phyloP scores from a whole-genome alignment of 805 yeast genomes.

The Starmerella apicola region DNA sequence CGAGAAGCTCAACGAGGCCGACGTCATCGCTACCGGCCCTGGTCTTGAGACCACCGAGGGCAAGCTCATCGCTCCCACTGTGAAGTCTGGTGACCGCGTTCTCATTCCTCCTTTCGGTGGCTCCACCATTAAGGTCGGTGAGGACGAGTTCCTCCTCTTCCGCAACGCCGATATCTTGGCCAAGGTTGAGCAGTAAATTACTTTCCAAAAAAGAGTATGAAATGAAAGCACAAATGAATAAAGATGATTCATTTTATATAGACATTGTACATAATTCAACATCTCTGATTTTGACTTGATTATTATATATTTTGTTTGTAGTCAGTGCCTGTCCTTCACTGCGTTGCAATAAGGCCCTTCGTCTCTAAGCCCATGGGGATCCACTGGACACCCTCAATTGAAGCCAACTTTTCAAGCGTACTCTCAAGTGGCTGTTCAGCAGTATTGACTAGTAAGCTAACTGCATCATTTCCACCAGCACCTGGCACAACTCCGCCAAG shows the following conservation, averaged over 20 bases:
- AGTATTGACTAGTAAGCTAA: constrained; percentile 54
- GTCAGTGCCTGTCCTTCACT: too few relatives aligned
- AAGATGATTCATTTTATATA: too few relatives aligned
- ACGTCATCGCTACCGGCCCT: constrained; percentile 90
- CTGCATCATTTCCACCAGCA: constrained; percentile 96
- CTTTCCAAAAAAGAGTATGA: too few relatives aligned
- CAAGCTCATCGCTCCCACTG: constrained; percentile 56
- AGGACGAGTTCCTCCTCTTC: constrained; percentile 59
- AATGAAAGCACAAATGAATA: too few relatives aligned
- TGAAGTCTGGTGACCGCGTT: constrained; percentile 83
- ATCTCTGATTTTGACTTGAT: too few relatives aligned
- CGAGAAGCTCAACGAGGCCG: constrained; percentile 84
- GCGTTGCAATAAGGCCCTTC: constrained; percentile 25
- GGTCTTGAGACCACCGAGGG: constrained; percentile 74
- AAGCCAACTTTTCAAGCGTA: constrained; percentile 10
- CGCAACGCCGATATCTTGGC: constrained; percentile 94
- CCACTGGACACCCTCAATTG: constrained; percentile 33
- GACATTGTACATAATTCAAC: too few relatives aligned
- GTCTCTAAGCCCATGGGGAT: constrained; percentile 33
- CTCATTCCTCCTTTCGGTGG: constrained; percentile 94
- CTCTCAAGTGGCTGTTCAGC: constrained; percentile 26
- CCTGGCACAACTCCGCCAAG: constrained; percentile 97
- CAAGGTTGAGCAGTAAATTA: constrained; percentile 49
- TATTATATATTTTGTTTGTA: too few relatives aligned
- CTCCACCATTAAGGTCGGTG: constrained; percentile 72